phyloP scores from a whole-genome alignment of 768 basidiomycete genomes.

The Butyriboletus loyo region DNA sequence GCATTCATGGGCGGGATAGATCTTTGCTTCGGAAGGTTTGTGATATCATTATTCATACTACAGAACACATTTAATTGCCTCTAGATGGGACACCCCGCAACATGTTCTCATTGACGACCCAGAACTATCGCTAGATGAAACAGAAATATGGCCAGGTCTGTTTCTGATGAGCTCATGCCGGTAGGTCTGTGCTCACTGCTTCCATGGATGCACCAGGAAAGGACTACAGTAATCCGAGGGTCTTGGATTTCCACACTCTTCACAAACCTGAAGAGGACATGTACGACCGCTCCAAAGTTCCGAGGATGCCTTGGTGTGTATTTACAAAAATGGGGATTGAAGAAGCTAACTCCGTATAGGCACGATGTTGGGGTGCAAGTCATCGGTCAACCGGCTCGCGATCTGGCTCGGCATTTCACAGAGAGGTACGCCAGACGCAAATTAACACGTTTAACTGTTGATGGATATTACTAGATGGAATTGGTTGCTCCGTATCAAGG shows the following conservation, averaged over 20 bases:
- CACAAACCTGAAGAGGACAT: slow-evolving; percentile 92
- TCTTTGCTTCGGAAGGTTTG: slow-evolving; percentile 82
- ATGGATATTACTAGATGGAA: slow-evolving; percentile 69
- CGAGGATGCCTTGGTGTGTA: slow-evolving; percentile 92
- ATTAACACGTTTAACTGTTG: background rate
- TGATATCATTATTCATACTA: background rate
- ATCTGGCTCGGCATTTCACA: slow-evolving; percentile 91
- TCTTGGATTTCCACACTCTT: slow-evolving; percentile 81
- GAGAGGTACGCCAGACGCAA: slow-evolving; percentile 56
- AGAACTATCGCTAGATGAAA: slow-evolving; percentile 51
- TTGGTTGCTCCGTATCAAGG: slow-evolving; percentile 89
- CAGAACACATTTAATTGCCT: background rate
- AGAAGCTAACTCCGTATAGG: slow-evolving; percentile 42
- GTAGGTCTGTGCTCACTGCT: background rate
- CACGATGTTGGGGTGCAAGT: slow-evolving; percentile 97
- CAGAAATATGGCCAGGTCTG: slow-evolving; percentile 85
- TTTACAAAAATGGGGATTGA: background rate
- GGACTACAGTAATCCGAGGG: slow-evolving; percentile 90
- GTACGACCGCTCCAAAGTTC: slow-evolving; percentile 86
- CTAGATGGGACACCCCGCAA: slow-evolving; percentile 94
- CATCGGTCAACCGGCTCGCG: slow-evolving; percentile 93
- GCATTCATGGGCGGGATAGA: slow-evolving; percentile 98
- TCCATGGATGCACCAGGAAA: slow-evolving; percentile 54
- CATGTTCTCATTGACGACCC: slow-evolving; percentile 87
- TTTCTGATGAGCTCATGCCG: background rate